Percentiles rank a stretch among this genome's conserved stretches.
Conservation (phyloP, 257 asterid species). For the Capsicum rhomboideum region DNA sequence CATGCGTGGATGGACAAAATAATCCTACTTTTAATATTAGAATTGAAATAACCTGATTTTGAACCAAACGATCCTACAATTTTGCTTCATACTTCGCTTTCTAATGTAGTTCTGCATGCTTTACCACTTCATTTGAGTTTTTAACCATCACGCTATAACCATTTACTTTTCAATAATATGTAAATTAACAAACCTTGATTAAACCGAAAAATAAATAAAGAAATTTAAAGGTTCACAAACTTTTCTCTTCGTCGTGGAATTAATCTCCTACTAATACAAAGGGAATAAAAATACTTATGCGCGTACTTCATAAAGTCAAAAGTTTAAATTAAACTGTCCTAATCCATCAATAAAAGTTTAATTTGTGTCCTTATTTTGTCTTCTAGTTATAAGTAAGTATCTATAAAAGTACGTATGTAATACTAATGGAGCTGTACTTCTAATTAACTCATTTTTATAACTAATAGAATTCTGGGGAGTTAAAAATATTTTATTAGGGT, state of each 20-base stretch:
- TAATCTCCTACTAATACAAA: neutral
- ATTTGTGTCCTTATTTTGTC: neutral
- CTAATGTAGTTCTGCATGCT: neutral
- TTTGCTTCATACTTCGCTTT: neutral
- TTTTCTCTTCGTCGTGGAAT: neutral
- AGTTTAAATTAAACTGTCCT: neutral
- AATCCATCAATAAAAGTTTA: neutral
- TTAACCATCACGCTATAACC: neutral
- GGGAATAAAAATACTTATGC: neutral
- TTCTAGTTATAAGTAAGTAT: neutral
- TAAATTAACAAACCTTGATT: neutral
- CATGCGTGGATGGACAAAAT: neutral
- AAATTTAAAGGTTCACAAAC: neutral
- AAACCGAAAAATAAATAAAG: neutral
- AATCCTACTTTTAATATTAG: neutral
- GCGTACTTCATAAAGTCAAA: neutral
- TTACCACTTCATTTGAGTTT: neutral
- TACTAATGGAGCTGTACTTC: conserved; percentile 1
- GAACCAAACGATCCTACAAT: neutral
- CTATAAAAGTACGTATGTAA: neutral
- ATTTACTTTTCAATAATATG: neutral
- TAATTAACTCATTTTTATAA: neutral
- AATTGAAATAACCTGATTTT: neutral
- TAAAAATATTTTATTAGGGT: neutral
- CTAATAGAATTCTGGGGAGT: neutral